Base-by-base conservation (phyloP, 1,284 basidiomycete species). In the Cystobasidium slooffiae region DNA sequence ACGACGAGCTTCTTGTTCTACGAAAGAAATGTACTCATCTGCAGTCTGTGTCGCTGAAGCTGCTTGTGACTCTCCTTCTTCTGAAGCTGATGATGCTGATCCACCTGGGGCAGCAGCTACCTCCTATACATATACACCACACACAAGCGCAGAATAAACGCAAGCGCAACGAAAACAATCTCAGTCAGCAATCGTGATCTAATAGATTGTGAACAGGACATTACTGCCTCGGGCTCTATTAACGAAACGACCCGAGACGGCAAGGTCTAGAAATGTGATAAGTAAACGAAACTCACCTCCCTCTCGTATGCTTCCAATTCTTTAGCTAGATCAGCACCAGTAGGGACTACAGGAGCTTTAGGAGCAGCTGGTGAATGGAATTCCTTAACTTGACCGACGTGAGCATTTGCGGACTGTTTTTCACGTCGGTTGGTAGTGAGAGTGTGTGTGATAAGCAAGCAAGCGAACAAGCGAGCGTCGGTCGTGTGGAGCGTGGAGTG, bases 361-460 rank as follows among this genome's bases (percentile, higher is more conserved):
- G 84, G 84, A 7, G 82, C 79, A 20, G 81, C 46, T 24, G 84
- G 83, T 53, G 82, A 78, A 76, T 81, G 80, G 80, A 84, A 84
- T 75, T 84, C 82, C 76, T 84, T 83, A 24, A 83, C 81, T 67
- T 83, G 80, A 46, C 81, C 76, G 49, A 75, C 74, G 79, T 81
- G 81, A 10, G 81, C 75, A 76, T 81, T 78, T 37, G 80, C 78
- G 58, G 80, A 76, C 81, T 82, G 67, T 6, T n/a, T 3, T 18
- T 2, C 4, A 6, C 6, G n/a, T 6, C 9, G 8, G 44, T 49
- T 65, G 56, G 18, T n/a, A n/a, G 31, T 22, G 39, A 41, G 49
- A 18, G n/a, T n/a, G n/a, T n/a, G n/a, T n/a, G n/a, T n/a, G n/a
- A n/a, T n/a, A n/a, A n/a, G n/a, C n/a, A n/a, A n/a, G n/a, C n/a